These are phyloP conservation scores for Claviceps capensis DNA, from an alignment of 2,329 filamentous ascomycete species.

Conservation along the genomic window DNA sequence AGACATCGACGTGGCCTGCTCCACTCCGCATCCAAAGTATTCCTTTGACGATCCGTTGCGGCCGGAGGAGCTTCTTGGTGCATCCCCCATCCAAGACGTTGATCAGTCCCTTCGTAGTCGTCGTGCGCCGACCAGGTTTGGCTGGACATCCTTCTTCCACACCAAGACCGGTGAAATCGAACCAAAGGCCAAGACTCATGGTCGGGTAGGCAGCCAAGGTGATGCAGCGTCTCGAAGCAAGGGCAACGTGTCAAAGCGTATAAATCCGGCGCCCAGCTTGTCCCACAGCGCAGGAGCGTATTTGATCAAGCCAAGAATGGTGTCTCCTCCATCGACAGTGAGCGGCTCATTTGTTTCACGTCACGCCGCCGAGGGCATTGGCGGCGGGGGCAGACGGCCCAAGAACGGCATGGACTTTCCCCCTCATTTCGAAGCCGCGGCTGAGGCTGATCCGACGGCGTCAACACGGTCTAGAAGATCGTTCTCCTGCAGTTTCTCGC, in stretches of 20 bases:
- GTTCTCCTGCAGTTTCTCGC: conserved; percentile 45
- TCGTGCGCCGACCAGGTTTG: conserved; percentile 5
- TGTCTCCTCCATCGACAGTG: conserved; percentile 15
- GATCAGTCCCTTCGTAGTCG: conserved; percentile 5
- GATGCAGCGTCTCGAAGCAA: conserved; percentile 15
- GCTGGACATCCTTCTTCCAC: conserved; percentile 48
- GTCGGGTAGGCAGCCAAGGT: conserved; percentile 10
- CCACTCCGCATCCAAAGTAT: conserved; percentile 15
- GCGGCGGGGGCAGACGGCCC: conserved; percentile 5
- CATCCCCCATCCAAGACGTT: conserved; percentile 12
- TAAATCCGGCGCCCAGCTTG: conserved; percentile 12
- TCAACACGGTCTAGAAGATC: conserved; percentile 34
- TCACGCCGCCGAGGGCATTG: conserved; percentile 12
- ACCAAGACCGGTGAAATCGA: conserved; percentile 19
- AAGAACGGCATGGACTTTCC: conserved; percentile 11
- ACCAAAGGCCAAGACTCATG: conserved; percentile 9
- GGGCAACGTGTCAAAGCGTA: conserved; percentile 14
- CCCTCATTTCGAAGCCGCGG: conserved; percentile 13
- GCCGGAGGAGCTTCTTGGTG: conserved; percentile 16
- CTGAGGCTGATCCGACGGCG: conserved; percentile 21
- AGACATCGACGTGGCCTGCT: conserved; percentile 14
- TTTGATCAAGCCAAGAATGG: conserved; percentile 24
- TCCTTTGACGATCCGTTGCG: conserved; percentile 22
- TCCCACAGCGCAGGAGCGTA: conserved; percentile 15
- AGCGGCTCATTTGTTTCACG: conserved; percentile 12